phyloP scores from a whole-genome alignment of 2,329 filamentous ascomycete genomes.

The Epichloe aotearoae region DNA sequence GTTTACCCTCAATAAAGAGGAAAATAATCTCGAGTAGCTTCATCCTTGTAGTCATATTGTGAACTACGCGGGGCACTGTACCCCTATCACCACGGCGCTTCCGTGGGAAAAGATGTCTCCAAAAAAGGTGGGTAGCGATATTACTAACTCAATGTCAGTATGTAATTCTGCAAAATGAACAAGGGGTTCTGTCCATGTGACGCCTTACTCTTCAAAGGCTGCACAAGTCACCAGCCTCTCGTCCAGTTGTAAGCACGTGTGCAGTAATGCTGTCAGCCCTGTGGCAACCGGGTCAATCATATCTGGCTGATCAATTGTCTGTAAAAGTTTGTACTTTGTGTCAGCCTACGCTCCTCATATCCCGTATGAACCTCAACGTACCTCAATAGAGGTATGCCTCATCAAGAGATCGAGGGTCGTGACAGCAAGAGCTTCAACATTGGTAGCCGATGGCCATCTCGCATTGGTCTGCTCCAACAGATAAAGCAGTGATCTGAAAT shows the following conservation, averaged over 20 bases:
- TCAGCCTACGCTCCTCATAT: neutral
- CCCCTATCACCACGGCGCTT: conserved; percentile 4
- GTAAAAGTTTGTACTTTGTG: neutral
- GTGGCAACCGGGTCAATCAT: conserved; percentile 16
- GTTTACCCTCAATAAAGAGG: conserved; percentile 38
- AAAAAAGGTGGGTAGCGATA: conserved; percentile 38
- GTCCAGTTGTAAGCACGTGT: conserved; percentile 19
- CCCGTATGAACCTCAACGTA: conserved; percentile 9
- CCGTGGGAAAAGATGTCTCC: conserved; percentile 50
- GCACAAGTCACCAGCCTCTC: conserved; percentile 11
- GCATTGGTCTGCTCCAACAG: neutral
- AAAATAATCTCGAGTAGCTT: conserved; percentile 49
- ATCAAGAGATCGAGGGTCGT: conserved; percentile 22
- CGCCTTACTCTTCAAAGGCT: conserved; percentile 15
- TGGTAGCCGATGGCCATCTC: conserved; percentile 15
- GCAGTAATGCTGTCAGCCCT: conserved; percentile 18
- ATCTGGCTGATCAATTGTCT: conserved; percentile 16
- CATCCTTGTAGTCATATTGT: conserved; percentile 42
- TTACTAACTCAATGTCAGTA: conserved; percentile 11
- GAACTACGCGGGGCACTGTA: conserved; percentile 26
- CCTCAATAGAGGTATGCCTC: conserved; percentile 28
- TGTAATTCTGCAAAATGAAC: neutral
- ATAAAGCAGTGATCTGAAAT: conserved; percentile 26
- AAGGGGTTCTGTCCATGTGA: neutral
- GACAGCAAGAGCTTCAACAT: conserved; percentile 17